Percentiles rank a stretch among this genome's conserved stretches.
Conservation (phyloP, 768 basidiomycete genomes). For the Leccinum disarticulatum region DNA sequence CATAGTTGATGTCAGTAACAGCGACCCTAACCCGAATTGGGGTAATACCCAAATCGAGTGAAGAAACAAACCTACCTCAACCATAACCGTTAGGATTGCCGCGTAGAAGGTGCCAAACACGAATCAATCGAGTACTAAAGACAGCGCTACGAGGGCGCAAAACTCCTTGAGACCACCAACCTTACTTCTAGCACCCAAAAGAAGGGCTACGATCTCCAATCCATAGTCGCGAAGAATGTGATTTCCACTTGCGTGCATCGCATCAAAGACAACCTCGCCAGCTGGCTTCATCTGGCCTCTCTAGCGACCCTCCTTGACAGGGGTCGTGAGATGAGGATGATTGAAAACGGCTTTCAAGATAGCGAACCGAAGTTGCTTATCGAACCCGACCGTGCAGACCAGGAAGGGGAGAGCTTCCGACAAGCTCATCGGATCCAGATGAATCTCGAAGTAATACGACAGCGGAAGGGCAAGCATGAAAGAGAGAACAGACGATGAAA, state of each 20-base stretch:
- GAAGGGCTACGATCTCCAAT: slow-evolving; percentile 86
- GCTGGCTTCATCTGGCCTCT: slow-evolving; percentile 66
- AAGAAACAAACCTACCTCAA: slow-evolving; percentile 63
- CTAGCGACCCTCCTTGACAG: slow-evolving; percentile 40
- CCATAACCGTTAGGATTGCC: slow-evolving; percentile 89
- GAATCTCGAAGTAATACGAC: slow-evolving; percentile 75
- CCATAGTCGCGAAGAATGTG: slow-evolving; percentile 91
- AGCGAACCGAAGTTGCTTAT: slow-evolving; percentile 95
- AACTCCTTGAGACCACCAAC: slow-evolving; percentile 92
- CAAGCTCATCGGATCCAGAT: slow-evolving; percentile 88
- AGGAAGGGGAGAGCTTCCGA: slow-evolving; percentile 97
- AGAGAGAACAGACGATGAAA: slow-evolving; percentile 78
- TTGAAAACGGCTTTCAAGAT: too few species aligned
- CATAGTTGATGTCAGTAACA: slow-evolving; percentile 7
- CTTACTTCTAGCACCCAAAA: slow-evolving; percentile 81
- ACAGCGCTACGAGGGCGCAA: slow-evolving; percentile 90
- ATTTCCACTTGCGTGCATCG: slow-evolving; percentile 74
- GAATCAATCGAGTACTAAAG: slow-evolving; percentile 83
- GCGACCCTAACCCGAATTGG: slow-evolving; percentile 13
- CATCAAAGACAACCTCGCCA: slow-evolving; percentile 80
- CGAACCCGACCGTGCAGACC: slow-evolving; percentile 96
- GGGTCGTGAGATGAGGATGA: slow-evolving; percentile 61
- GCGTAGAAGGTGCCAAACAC: slow-evolving; percentile 89
- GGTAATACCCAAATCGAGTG: background rate
- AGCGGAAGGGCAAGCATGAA: slow-evolving; percentile 82